These are phyloP conservation scores for Funneliformis mosseae DNA, from an alignment of 192 early-diverging fungal species.

Conservation along the genomic window DNA sequence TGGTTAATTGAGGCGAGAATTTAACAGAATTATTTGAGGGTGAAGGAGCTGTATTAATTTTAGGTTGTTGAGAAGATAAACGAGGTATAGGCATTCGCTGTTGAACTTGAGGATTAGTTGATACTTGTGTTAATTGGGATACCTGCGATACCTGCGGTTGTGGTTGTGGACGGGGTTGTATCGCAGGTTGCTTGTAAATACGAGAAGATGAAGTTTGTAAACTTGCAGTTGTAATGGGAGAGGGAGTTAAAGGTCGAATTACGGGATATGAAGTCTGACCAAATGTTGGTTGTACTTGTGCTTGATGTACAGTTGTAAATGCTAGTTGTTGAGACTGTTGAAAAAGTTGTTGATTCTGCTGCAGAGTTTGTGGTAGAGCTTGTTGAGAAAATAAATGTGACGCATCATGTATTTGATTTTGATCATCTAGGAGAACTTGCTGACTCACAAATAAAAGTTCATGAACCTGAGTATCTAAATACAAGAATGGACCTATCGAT, in stretches of 20 bases:
- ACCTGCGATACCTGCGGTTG: not conserved
- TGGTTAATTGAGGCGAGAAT: constrained; percentile 4
- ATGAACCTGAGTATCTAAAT: constrained; percentile 20
- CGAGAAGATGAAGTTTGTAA: not conserved
- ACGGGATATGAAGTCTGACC: not conserved
- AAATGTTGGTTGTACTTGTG: not conserved
- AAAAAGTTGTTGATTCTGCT: not conserved
- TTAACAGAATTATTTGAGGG: not conserved
- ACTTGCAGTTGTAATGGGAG: not conserved
- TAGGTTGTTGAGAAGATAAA: not conserved
- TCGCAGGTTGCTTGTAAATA: not conserved
- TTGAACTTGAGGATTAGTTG: constrained; percentile 7
- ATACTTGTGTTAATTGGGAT: constrained; percentile 2
- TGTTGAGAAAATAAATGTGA: not conserved
- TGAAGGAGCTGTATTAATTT: not conserved
- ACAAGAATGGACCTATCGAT: constrained; percentile 29
- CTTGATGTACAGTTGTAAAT: not conserved
- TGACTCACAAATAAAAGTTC: constrained; percentile 27
- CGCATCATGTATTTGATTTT: not conserved
- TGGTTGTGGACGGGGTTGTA: constrained; percentile 7
- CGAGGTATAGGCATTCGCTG: not conserved
- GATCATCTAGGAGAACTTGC: not conserved
- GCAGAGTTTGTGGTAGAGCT: not conserved
- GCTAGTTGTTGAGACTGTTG: not conserved
- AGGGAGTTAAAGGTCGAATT: not conserved